These are phyloP conservation scores for Dorcoceras hygrometricum DNA, from an alignment of 257 asterid species.

Conservation along the genomic window DNA sequence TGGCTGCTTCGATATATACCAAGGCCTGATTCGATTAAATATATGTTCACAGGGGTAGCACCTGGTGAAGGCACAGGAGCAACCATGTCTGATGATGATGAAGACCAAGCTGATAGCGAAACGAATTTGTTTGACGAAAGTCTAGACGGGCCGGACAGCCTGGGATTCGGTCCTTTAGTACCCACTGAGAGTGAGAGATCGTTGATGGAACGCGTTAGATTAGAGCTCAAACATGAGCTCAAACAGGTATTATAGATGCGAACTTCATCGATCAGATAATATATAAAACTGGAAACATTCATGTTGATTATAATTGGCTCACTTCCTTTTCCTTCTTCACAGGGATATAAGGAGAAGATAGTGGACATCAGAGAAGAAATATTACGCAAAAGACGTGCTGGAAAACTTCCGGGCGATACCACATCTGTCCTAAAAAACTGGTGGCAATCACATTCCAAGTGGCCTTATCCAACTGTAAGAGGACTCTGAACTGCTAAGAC, in stretches of 20 bases:
- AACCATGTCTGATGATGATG: slow-evolving; percentile 97
- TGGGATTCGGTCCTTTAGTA: slow-evolving; percentile 94
- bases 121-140: slow-evolving; percentile 83
- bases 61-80: slow-evolving; percentile 99
- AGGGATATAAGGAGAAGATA: slow-evolving; percentile 75
- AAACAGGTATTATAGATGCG: slow-evolving; percentile 57
- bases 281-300: not conserved
- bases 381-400: slow-evolving; percentile 70
- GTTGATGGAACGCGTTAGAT: slow-evolving; percentile 97
- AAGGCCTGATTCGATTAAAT: not conserved
- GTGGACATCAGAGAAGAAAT: slow-evolving; percentile 74
- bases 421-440: slow-evolving; percentile 69
- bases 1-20: not conserved
- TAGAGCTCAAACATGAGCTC: slow-evolving; percentile 88
- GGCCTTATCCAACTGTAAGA: slow-evolving; percentile 84
- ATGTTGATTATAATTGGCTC: not conserved
- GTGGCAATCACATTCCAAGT: slow-evolving; percentile 80
- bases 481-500: not conserved
- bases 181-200: slow-evolving; percentile 94
- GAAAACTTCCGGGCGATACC: slow-evolving; percentile 78
- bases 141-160: slow-evolving; percentile 70
- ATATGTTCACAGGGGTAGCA: slow-evolving; percentile 67
- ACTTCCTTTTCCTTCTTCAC: not conserved
- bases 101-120: slow-evolving; percentile 86
- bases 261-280: not conserved